Conservation (phyloP, 139 green algal genomes). For the Tetraselmis striata region DNA sequence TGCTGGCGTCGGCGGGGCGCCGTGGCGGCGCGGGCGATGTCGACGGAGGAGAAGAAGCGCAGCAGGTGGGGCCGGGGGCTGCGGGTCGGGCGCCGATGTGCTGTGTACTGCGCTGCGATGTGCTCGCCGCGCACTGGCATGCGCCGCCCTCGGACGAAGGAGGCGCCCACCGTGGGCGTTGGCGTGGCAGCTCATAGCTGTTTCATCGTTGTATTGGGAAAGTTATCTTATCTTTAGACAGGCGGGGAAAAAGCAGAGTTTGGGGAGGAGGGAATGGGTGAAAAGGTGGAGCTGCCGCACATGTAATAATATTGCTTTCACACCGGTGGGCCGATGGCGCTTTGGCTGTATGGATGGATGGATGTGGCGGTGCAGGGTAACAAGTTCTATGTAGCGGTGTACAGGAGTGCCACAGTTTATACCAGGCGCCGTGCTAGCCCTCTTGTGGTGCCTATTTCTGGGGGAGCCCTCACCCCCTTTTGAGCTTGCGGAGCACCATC, state of each 20-base stretch:
- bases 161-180: not conserved
- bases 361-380: too few species aligned
- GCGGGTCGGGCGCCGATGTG: not conserved
- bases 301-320: not conserved
- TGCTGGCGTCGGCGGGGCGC: not conserved
- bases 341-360: too few species aligned
- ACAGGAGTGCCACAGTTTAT: too few species aligned
- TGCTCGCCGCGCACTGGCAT: not conserved
- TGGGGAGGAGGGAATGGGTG: too few species aligned
- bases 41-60: not conserved
- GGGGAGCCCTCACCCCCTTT: too few species aligned
- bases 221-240: too few species aligned
- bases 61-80: not conserved
- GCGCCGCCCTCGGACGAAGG: not conserved
- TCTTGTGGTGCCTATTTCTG: too few species aligned
- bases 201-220: not conserved
- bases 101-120: not conserved
- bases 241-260: too few species aligned
- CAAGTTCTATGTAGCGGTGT: too few species aligned
- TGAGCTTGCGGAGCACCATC: too few species aligned
- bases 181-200: not conserved
- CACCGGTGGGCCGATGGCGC: too few species aligned
- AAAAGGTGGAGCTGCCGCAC: not conserved
- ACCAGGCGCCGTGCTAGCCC: not conserved
- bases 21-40: not conserved